Conservation (phyloP, 805 yeast species). For the Sungouiella thailandica region DNA sequence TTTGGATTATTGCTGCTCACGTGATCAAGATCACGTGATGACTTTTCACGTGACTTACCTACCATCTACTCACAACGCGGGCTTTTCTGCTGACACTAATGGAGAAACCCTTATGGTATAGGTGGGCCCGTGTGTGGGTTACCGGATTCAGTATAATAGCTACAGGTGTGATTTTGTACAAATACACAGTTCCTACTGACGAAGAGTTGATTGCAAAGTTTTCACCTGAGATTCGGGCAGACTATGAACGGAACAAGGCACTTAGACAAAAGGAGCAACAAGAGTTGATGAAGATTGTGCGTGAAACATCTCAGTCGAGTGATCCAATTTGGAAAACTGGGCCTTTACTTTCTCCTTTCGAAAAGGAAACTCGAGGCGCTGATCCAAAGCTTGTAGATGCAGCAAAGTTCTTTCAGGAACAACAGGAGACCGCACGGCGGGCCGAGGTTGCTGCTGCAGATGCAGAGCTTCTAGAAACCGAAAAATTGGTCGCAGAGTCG, state of each 20-base stretch:
- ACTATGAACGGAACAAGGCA: slow-evolving; percentile 61
- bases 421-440: slow-evolving; percentile 37
- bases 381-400: slow-evolving; percentile 36
- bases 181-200: slow-evolving; percentile 79
- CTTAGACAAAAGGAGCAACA: slow-evolving; percentile 65
- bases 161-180: slow-evolving; percentile 65
- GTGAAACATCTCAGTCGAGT: slow-evolving; percentile 56
- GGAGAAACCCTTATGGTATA: slow-evolving; percentile 44
- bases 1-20: too few species aligned
- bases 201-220: slow-evolving; percentile 68
- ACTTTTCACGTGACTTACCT: too few species aligned
- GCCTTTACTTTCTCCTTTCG: slow-evolving; percentile 65
- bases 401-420: slow-evolving; percentile 43
- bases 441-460: slow-evolving; percentile 23
- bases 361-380: slow-evolving; percentile 34
- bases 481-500: slow-evolving; percentile 16
- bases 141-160: slow-evolving; percentile 67
- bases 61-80: background rate
- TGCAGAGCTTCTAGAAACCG: slow-evolving; percentile 13
- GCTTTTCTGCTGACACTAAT: background rate
- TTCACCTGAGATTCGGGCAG: slow-evolving; percentile 79
- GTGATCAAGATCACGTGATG: too few species aligned
- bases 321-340: slow-evolving; percentile 87
- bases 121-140: slow-evolving; percentile 54
- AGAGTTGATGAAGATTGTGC: slow-evolving; percentile 62